Conservation (phyloP, 768 basidiomycete genomes). For the Tulasnella calospora region DNA sequence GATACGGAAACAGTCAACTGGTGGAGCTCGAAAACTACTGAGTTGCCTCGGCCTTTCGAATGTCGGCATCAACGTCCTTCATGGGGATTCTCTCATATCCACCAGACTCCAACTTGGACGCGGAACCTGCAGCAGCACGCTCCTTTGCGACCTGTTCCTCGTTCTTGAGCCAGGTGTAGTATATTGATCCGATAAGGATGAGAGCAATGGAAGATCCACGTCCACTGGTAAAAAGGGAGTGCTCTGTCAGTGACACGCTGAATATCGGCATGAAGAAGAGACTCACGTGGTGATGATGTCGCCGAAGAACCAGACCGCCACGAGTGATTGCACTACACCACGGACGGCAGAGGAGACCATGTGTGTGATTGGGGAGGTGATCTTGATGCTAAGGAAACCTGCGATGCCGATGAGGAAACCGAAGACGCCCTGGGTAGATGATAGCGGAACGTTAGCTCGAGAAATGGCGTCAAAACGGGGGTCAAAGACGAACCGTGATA, state of each 20-base stretch:
- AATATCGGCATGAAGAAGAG: neutral
- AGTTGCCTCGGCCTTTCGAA: constrained; percentile 16
- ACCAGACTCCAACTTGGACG: constrained; percentile 15
- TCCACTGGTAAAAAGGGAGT: constrained; percentile 48
- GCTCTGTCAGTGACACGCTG: neutral
- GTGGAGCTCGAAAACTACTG: neutral
- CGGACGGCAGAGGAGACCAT: constrained; percentile 96
- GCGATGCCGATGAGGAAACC: constrained; percentile 96
- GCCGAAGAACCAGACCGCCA: constrained; percentile 73
- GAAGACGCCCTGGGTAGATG: constrained; percentile 56
- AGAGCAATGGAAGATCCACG: constrained; percentile 74
- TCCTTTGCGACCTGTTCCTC: constrained; percentile 48
- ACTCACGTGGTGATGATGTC: constrained; percentile 77
- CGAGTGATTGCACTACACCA: constrained; percentile 83
- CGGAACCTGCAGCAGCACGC: neutral
- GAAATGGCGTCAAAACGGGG: neutral
- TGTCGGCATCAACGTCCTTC: constrained; percentile 59
- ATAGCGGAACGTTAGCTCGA: neutral
- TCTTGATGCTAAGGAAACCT: constrained; percentile 88
- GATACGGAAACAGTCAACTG: neutral
- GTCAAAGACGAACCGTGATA: constrained; percentile 55
- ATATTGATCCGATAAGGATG: constrained; percentile 75
- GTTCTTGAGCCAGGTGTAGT: constrained; percentile 87
- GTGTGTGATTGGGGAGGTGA: constrained; percentile 95
- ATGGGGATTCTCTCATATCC: constrained; percentile 60